Evolutionary conservation across 371 early-diverging fungal species (phyloP), one percentile per base, ranked within the genome.

Genomic region (Choanephora cucurbitarum): DNA sequence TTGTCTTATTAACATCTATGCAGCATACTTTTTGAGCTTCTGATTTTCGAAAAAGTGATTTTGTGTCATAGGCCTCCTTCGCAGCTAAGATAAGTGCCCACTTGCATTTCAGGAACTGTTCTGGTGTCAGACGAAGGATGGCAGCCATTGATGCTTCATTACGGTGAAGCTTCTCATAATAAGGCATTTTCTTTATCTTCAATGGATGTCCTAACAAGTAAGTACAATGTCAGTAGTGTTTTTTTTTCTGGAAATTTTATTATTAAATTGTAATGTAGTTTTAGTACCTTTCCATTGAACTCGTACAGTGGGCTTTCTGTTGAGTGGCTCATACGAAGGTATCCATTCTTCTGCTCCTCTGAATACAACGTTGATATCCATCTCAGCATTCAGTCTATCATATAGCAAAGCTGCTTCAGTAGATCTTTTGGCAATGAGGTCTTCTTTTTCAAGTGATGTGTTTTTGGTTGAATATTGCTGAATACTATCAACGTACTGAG

Each of bases 51-150:
- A 79, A 73, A 10, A 70, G 51, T n/a, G 58, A 17, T 17, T 61
- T 45, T 1, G 52, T 49, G 23, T 70, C 60, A 31, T 34, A 18
- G 9, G 67, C 64, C 33, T 65, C 61, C 31, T 72, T 63, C 9
- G 79, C 79, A 1, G 67, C 72, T 3, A 73, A 52, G 2, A 75
- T 54, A 44, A 75, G 57, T 3, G 71, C 65, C 31, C 75, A 73
- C 49, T 79, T 79, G 34, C 79, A 79, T 48, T 72, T 72, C 10
- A 89, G 56, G 52, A 86, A 89, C 62, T 88, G 87, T 33, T 84
- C 85, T 3, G 90, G 90, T 13, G 81, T 77, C 19, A 89, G 72
- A 41, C 90, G 85, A 50, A 89, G 71, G 0, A 82, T 83, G 15
- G 87, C 85, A 28, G 87, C 86, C 66, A 86, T 83, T 15, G 74